Percentiles rank a stretch among this genome's conserved stretches.
Conservation (phyloP, 2,329 filamentous ascomycete species). For the Aphanocladium album region DNA sequence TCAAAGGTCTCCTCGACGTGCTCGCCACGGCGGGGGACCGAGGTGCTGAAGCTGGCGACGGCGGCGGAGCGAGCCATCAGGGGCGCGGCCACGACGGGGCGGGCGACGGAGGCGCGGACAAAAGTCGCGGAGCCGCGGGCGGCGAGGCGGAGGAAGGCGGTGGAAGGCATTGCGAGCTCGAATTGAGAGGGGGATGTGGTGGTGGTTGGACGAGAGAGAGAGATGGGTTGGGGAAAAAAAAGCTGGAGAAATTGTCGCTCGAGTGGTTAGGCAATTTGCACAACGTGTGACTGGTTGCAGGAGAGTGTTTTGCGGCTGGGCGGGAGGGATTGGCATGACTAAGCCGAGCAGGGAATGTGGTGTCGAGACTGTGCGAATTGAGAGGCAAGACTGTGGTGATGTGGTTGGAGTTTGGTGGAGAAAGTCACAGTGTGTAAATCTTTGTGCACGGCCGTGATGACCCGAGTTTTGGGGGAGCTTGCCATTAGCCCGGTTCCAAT, state of each 20-base stretch:
- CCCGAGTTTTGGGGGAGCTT: slow-evolving; percentile 14
- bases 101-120: slow-evolving; percentile 54
- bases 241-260: slow-evolving; percentile 9
- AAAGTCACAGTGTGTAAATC: slow-evolving; percentile 14
- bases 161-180: slow-evolving; percentile 54
- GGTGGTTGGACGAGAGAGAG: slow-evolving; percentile 5
- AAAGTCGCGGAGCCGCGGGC: slow-evolving; percentile 61
- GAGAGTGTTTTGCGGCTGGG: slow-evolving; percentile 24
- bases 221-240: neutral
- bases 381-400: neutral
- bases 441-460: slow-evolving; percentile 16
- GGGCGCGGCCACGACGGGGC: slow-evolving; percentile 49
- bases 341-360: slow-evolving; percentile 21
- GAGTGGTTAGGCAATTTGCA: slow-evolving; percentile 8
- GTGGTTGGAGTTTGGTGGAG: neutral
- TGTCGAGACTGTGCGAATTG: slow-evolving; percentile 27
- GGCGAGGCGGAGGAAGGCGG: slow-evolving; percentile 65
- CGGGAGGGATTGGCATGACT: slow-evolving; percentile 25
- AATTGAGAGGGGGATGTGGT: slow-evolving; percentile 19
- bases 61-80: slow-evolving; percentile 52
- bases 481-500: slow-evolving; percentile 21
- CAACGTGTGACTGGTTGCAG: slow-evolving; percentile 23
- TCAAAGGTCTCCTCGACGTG: slow-evolving; percentile 97
- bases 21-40: slow-evolving; percentile 47
- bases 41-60: slow-evolving; percentile 57